Evolutionary conservation across 192 early-diverging fungal genomes (phyloP).

Genomic region (Backusella australiensis): DNA sequence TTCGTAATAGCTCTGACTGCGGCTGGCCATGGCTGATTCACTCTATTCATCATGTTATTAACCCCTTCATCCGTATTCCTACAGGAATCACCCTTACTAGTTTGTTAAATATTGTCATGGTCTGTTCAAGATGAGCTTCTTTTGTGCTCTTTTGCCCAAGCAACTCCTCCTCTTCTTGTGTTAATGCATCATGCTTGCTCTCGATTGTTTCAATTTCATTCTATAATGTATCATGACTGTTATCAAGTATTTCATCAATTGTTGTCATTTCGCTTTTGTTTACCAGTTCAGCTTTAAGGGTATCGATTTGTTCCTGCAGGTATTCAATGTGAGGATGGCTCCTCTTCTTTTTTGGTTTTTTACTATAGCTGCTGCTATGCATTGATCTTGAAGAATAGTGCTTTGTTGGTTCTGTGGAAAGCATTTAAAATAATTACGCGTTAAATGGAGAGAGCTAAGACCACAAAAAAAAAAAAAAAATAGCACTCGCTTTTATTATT

Average conservation of each 20-base stretch:
- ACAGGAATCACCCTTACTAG: neutral
- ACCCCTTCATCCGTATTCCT: too few relatives aligned
- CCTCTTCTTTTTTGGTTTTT: neutral
- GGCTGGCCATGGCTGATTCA: neutral
- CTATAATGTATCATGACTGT: too few relatives aligned
- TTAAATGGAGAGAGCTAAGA: neutral
- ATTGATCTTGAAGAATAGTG: neutral
- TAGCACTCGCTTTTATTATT: neutral
- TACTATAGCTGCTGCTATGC: neutral
- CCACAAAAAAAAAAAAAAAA: neutral
- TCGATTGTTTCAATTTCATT: neutral
- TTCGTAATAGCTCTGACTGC: neutral
- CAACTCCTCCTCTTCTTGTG: neutral
- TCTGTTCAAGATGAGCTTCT: neutral
- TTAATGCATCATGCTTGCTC: neutral
- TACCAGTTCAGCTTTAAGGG: neutral
- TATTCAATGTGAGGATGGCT: slow-evolving; percentile 14
- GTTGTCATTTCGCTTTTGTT: neutral
- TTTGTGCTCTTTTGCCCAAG: neutral
- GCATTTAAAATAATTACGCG: neutral
- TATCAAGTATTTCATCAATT: neutral
- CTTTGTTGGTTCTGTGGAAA: slow-evolving; percentile 1
- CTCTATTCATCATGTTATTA: neutral
- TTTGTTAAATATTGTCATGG: neutral
- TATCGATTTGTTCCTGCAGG: neutral